phyloP scores from a whole-genome alignment of 2,329 filamentous ascomycete genomes.

The Pezicula neosporulosa region DNA sequence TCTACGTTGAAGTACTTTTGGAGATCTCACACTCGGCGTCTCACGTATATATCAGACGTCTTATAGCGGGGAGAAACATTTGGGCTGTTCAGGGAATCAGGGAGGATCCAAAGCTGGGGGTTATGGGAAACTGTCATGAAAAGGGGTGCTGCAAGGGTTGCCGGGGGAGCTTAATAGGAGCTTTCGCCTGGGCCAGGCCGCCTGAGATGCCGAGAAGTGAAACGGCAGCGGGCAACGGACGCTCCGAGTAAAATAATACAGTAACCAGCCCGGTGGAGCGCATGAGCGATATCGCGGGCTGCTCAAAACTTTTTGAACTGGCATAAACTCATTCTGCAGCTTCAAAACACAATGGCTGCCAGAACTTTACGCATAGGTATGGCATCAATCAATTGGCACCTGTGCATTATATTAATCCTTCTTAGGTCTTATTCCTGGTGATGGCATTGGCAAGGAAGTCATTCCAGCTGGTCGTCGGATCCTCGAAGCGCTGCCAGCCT shows the following conservation, averaged over 20 bases:
- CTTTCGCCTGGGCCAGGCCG: no score
- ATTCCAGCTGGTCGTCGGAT: constrained; percentile 90
- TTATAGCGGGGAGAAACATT: constrained; percentile 2
- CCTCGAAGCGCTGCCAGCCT: constrained; percentile 88
- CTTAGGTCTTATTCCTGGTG: constrained; percentile 89
- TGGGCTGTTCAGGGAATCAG: no score
- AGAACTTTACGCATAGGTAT: constrained; percentile 66
- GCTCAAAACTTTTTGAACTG: constrained; percentile 3
- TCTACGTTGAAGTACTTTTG: neutral
- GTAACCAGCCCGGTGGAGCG: neutral
- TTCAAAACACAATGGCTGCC: constrained; percentile 50
- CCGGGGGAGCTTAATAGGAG: no score
- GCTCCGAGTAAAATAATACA: neutral
- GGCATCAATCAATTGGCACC: constrained; percentile 18
- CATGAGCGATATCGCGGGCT: constrained; percentile 13
- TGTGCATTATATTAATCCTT: neutral
- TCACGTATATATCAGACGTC: constrained; percentile 15
- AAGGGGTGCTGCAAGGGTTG: no score
- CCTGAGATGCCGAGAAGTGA: no score
- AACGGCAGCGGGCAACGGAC: no score
- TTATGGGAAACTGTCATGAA: neutral
- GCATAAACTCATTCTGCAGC: neutral
- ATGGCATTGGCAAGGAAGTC: constrained; percentile 97
- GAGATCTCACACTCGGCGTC: constrained; percentile 17
- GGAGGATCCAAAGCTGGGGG: neutral